Conservation (phyloP, 257 asterid genomes). For the Lycium barbarum region DNA sequence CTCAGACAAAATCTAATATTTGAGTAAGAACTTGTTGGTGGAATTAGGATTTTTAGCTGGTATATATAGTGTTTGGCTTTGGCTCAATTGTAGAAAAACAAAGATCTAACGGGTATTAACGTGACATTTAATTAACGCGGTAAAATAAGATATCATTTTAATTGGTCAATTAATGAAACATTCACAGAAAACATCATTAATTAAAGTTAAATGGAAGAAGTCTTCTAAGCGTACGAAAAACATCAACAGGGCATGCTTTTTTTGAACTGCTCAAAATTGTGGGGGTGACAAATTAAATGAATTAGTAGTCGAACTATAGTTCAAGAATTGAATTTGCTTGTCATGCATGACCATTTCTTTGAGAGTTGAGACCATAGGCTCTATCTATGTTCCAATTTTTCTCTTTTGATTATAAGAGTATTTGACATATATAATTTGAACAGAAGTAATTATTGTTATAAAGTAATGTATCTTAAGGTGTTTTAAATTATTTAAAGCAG, state of each 20-base stretch:
- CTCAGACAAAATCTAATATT: no score
- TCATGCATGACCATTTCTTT: conserved; percentile 13
- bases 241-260: no score
- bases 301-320: neutral
- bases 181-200: neutral
- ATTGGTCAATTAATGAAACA: conserved; percentile 18
- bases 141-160: neutral
- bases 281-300: neutral
- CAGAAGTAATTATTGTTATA: neutral
- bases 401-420: neutral
- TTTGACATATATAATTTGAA: neutral
- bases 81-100: no score
- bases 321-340: neutral
- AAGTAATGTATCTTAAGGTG: no score
- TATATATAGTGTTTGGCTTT: neutral
- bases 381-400: neutral
- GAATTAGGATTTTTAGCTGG: no score
- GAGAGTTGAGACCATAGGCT: neutral
- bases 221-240: neutral
- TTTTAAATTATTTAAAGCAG: no score
- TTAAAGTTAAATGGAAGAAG: conserved; percentile 10
- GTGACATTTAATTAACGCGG: neutral
- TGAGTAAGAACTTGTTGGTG: no score
- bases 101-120: neutral
- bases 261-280: neutral